These are phyloP conservation scores for Ophiocordyceps robertsii DNA, from an alignment of 2,329 filamentous ascomycete genomes.

Conservation along the genomic window DNA sequence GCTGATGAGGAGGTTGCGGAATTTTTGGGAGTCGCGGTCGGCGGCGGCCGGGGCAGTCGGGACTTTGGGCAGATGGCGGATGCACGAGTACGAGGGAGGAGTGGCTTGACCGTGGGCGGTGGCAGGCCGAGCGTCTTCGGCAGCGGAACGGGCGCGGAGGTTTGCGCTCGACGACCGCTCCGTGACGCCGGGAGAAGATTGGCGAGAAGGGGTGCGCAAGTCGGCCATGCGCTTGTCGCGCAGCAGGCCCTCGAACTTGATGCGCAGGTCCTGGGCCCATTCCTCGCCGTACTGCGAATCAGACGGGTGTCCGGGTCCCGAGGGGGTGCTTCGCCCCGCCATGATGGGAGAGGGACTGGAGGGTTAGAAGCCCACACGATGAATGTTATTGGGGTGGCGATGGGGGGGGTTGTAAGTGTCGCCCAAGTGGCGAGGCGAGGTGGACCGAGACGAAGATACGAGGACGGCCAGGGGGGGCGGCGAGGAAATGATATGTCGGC, in stretches of 20 bases:
- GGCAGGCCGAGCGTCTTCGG: slow-evolving; percentile 28
- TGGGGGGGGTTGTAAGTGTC: background rate
- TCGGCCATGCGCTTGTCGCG: slow-evolving; percentile 80
- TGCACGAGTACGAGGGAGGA: slow-evolving; percentile 33
- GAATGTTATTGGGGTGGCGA: background rate
- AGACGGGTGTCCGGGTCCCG: slow-evolving; percentile 14
- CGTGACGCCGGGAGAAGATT: slow-evolving; percentile 40
- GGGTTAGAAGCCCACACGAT: background rate
- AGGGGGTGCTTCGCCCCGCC: slow-evolving; percentile 23
- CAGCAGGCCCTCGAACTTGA: slow-evolving; percentile 77
- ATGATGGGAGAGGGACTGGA: slow-evolving; percentile 12
- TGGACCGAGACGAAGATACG: background rate
- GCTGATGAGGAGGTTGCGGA: slow-evolving; percentile 70
- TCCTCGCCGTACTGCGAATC: slow-evolving; percentile 46
- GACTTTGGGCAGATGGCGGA: slow-evolving; percentile 37
- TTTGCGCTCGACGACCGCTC: slow-evolving; percentile 38
- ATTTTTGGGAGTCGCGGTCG: slow-evolving; percentile 58
- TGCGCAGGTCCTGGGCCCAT: slow-evolving; percentile 66
- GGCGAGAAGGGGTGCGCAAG: slow-evolving; percentile 40
- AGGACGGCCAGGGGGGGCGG: background rate
- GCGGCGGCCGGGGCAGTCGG: slow-evolving; percentile 57
- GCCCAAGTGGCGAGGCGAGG: background rate
- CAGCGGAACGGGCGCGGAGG: slow-evolving; percentile 25
- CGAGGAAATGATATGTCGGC: background rate
- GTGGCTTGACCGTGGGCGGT: slow-evolving; percentile 30